Conservation (phyloP, 306 rosid genomes). For the Dalbergia cultrata region DNA sequence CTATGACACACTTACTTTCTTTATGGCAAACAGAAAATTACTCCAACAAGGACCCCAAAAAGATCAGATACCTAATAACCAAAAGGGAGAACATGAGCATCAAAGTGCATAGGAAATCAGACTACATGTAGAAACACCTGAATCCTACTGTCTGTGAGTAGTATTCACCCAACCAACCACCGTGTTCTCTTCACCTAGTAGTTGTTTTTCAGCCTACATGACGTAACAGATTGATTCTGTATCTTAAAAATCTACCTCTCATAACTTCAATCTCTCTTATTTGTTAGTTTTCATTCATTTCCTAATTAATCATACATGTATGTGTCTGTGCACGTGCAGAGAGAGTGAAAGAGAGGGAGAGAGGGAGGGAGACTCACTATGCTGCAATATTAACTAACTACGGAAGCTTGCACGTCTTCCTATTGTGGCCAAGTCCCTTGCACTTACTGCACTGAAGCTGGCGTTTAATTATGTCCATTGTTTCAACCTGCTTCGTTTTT, state of each 20-base stretch:
- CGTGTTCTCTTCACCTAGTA: too few species aligned
- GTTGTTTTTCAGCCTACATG: too few species aligned
- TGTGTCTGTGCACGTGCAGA: not conserved
- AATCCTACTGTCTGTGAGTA: too few species aligned
- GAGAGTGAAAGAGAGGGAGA: not conserved
- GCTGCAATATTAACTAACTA: slow-evolving; percentile 47
- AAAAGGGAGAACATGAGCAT: not conserved
- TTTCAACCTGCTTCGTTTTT: slow-evolving; percentile 72
- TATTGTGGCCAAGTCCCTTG: slow-evolving; percentile 98
- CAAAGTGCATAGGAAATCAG: not conserved
- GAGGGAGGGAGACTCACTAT: slow-evolving; percentile 41
- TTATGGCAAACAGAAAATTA: not conserved
- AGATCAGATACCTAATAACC: not conserved
- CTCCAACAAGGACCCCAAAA: not conserved
- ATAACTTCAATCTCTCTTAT: not conserved
- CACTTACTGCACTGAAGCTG: slow-evolving; percentile 97
- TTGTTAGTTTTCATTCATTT: not conserved
- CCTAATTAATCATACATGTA: not conserved
- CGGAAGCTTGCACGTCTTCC: slow-evolving; percentile 83
- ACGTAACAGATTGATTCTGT: not conserved
- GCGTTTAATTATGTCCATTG: slow-evolving; percentile 81
- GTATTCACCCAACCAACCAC: too few species aligned
- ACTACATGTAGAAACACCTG: not conserved
- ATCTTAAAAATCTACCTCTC: not conserved
- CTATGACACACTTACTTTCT: not conserved